Evolutionary conservation across 768 basidiomycete genomes (phyloP).

Genomic region (Strobilomyces confusus): DNA sequence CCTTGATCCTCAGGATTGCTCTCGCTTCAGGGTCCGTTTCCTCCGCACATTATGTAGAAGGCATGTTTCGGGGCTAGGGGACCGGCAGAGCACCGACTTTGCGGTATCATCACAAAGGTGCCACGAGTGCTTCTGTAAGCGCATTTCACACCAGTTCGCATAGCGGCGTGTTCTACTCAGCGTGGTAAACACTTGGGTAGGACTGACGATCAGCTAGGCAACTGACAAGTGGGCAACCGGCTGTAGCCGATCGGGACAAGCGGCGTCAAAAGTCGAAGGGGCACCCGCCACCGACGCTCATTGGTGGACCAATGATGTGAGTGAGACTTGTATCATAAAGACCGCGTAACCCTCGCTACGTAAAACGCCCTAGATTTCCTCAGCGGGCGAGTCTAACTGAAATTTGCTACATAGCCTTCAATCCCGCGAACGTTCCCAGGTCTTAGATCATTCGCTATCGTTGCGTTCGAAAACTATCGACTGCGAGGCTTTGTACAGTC

Average conservation of each 20-base stretch:
- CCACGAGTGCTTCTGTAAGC: background rate
- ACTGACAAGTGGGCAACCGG: background rate
- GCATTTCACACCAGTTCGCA: background rate
- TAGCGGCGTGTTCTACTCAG: background rate
- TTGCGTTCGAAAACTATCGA: background rate
- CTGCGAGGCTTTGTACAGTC: background rate
- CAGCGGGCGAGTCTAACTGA: background rate
- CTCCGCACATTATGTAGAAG: background rate
- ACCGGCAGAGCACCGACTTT: background rate
- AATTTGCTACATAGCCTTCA: background rate
- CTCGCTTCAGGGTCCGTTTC: background rate
- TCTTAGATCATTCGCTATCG: too few species aligned
- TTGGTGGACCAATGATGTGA: background rate
- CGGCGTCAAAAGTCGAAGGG: conserved; percentile 4
- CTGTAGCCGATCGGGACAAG: background rate
- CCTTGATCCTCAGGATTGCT: background rate
- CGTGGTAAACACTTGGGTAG: background rate
- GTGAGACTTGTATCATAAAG: background rate
- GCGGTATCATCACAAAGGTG: background rate
- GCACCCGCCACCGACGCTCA: background rate
- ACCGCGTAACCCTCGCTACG: conserved; percentile 2
- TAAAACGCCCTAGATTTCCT: background rate
- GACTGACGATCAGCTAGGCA: too few species aligned
- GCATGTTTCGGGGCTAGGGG: background rate
- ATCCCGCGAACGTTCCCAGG: background rate